Base-by-base conservation (phyloP, 495 filamentous ascomycete genomes). In the Trichoderma reesei region DNA sequence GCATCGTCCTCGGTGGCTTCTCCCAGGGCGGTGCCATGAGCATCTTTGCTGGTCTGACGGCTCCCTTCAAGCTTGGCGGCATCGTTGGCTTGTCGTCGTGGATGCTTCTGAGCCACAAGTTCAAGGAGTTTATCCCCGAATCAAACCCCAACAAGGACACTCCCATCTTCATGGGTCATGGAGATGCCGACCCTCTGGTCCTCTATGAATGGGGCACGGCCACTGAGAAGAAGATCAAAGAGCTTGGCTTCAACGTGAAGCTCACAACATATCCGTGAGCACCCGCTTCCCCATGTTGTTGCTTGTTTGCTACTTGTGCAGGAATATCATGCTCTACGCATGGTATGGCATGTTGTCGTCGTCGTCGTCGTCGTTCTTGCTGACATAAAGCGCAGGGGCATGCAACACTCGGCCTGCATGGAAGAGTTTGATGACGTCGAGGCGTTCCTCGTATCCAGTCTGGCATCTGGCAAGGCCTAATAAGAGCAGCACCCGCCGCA, bases 81-180 rank as follows among this genome's bases (percentile, higher is more conserved):
- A 87, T 96, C 61, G 86, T 95, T 67, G 89, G 86, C 16, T 78
- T 96, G 46, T 91, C 87, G n/a, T 85, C 80, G 67, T 96, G 92
- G 70, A 73, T 95, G 68, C 78, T 89, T 9, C 74, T 95, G 42
- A 82, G 83, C 65, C 77, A 82, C 44, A 90, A 88, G 65, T 73
- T 93, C 66, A 78, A 82, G 70, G 80, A 81, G 46, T 80, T 86
- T 64, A 73, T 86, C 36, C 79, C 88, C 0, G 76, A 78, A 61
- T 79, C 83, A 8, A 83, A 78, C 66, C 76, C 81, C 46, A 94
- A 92, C 70, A 83, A 86, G 72, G 75, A 85, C 2, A 95, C 90
- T 2, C 85, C 85, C 0, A 86, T 95, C 54, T 93, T 92, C 74
- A 83, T 94, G 80, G 91, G 83, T 7, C 91, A 96, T 67, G 91